Conservation (phyloP, 208 protist genomes). For the Leptomonas seymouri region DNA sequence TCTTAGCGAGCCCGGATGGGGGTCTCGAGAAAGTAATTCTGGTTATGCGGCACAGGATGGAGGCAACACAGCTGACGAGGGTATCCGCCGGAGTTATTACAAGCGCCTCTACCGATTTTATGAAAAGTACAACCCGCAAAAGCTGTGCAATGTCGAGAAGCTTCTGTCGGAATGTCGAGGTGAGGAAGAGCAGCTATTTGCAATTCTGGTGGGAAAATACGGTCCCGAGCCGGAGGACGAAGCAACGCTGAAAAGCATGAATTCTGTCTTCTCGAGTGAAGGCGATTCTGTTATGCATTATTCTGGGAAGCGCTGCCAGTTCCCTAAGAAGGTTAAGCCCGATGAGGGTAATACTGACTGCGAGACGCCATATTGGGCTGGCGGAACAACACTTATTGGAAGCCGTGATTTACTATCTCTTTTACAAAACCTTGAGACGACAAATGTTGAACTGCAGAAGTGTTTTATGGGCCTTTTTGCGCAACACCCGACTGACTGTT, state of each 20-base stretch:
- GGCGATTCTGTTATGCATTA: conserved; percentile 59
- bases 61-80: conserved; percentile 25
- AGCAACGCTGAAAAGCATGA: conserved; percentile 7
- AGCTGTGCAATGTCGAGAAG: conserved; percentile 57
- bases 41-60: conserved; percentile 45
- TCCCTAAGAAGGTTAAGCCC: conserved; percentile 63
- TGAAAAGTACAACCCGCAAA: conserved; percentile 74
- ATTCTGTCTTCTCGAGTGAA: conserved; percentile 51
- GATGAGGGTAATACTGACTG: conserved; percentile 76
- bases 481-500: conserved; percentile 57
- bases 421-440: conserved; percentile 53
- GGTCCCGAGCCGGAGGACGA: conserved; percentile 54
- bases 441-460: conserved; percentile 69
- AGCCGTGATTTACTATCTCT: conserved; percentile 64
- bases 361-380: conserved; percentile 81
- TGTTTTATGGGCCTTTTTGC: conserved; percentile 75
- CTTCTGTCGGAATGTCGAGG: conserved; percentile 54
- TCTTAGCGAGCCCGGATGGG: conserved; percentile 44
- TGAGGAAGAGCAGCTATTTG: conserved; percentile 75
- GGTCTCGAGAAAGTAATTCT: conserved; percentile 56
- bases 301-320: conserved; percentile 51
- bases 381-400: conserved; percentile 46
- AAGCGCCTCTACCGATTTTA: conserved; percentile 70
- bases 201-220: conserved; percentile 74
- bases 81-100: conserved; percentile 41